A percentile compares a stretch with the other conserved stretches of the same genome.
phyloP scores from a whole-genome alignment of 768 basidiomycete genomes.

The Termitomyces sp. region DNA sequence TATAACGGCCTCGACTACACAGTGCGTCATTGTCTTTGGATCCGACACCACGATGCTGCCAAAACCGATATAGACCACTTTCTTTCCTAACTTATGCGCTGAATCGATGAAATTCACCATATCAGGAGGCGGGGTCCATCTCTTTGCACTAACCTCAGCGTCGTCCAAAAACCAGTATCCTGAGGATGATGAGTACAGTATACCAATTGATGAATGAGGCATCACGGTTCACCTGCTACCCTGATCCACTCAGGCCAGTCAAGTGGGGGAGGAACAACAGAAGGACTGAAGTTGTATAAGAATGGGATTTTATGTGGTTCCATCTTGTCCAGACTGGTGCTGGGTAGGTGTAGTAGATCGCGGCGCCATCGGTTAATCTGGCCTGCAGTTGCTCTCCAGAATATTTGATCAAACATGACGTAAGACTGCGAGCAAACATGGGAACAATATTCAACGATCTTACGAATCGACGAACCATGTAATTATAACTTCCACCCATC shows the following conservation, averaged over 20 bases:
- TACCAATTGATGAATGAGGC: background rate
- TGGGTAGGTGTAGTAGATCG: conserved; percentile 64
- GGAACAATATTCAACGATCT: conserved; percentile 1
- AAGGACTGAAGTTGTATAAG: conserved; percentile 94
- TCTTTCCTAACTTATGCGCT: conserved; percentile 73
- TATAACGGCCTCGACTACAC: conserved; percentile 83
- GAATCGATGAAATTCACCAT: conserved; percentile 79
- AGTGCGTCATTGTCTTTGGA: conserved; percentile 87
- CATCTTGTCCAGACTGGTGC: conserved; percentile 91
- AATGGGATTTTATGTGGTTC: conserved; percentile 98
- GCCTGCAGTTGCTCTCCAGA: conserved; percentile 92
- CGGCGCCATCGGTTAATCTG: conserved; percentile 95
- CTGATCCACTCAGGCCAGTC: conserved; percentile 99
- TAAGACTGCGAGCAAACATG: conserved; percentile 54
- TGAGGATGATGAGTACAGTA: conserved; percentile 20
- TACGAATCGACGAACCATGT: conserved; percentile 62
- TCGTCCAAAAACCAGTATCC: conserved; percentile 98
- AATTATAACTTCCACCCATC: conserved; percentile 98
- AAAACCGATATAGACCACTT: conserved; percentile 96
- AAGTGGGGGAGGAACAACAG: conserved; percentile 85
- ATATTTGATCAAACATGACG: conserved; percentile 96
- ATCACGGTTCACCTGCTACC: conserved; percentile 58
- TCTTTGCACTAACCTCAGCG: conserved; percentile 82
- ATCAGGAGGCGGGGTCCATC: conserved; percentile 83
- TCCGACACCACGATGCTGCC: conserved; percentile 97